These are phyloP conservation scores for Verticillium albo-atrum DNA, from an alignment of 2,329 filamentous ascomycete genomes.

Conservation along the genomic window DNA sequence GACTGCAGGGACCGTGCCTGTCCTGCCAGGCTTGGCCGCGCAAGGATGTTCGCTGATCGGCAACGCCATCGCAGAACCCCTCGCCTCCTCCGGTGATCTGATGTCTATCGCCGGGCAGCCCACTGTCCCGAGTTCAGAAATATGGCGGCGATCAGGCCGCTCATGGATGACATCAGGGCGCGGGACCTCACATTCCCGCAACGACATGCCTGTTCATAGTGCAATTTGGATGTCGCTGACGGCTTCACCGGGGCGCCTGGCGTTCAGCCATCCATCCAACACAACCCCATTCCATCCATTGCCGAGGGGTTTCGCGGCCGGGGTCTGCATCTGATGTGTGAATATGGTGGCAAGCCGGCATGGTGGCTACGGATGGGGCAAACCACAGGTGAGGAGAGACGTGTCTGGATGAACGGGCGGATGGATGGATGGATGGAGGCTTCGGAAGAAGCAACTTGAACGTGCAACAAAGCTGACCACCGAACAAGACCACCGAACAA, in stretches of 20 bases:
- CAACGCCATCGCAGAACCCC: not conserved
- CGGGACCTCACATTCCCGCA: too few relatives aligned
- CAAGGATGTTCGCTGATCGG: not conserved
- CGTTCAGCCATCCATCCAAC: not conserved
- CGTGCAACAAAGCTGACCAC: not conserved
- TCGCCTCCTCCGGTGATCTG: not conserved
- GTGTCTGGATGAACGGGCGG: not conserved
- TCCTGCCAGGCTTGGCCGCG: not conserved
- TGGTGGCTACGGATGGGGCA: not conserved
- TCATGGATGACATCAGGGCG: not conserved
- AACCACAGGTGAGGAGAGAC: not conserved
- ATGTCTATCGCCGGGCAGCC: not conserved
- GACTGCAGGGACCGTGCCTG: not conserved
- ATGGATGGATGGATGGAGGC: not conserved
- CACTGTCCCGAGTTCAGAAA: not conserved
- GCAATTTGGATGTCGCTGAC: not conserved
- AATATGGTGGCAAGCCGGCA: not conserved
- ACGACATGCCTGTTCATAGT: not conserved
- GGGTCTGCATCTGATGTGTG: too few relatives aligned
- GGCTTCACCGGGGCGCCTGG: not conserved
- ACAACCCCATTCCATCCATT: too few relatives aligned
- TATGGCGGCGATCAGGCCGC: not conserved
- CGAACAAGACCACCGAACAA: too few relatives aligned
- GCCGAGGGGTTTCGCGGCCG: slow-evolving; percentile 1
- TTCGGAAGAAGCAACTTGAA: not conserved